Evolutionary conservation across 345 rosid species (phyloP), one percentile per base, ranked within the genome.

Genomic region (Mercurialis annua): DNA sequence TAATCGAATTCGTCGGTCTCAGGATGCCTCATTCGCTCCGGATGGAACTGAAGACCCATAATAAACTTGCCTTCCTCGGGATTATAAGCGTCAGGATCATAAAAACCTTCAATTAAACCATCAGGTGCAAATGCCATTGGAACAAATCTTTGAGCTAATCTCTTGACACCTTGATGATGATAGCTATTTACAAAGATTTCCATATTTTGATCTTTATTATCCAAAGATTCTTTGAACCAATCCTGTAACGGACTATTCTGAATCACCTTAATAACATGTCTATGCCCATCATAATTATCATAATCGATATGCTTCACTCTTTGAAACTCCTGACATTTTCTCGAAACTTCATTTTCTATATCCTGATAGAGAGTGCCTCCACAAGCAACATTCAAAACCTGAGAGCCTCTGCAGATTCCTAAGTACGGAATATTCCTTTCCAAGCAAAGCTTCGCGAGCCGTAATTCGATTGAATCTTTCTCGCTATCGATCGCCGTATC

Each of bases 91-190:
- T 87, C 86, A 10, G 94, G 90, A 71, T 92, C 98, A 64, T 92
- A 92, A 60, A 92, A 92, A 54, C 96, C 96, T 78, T 92, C 96
- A n/a, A 87, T 78, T 72, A 92, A 76, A 11, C 87, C 98, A 78
- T 92, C 98, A 1, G 89, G 87, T 1, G 92, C 85, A 64, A 82
- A 89, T 20, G 94, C 94, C 94, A 86, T 89, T 0, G 96, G 90
- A 44, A 86, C 84, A 10, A 92, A 89, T 59, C 96, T 78, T 30
- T 78, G 80, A 0, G 90, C 92, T 69, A 87, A 77, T 71, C 74
- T 85, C 78, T 86, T 92, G 26, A 92, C 92, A 12, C 98, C 94
- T 78, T 92, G 96, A 68, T 92, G 98, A 44, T 92, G 98, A 76
- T 91, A 91, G 69, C 98, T 89, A 49, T 89, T 92, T 38, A 92